Conservation (phyloP, 331 rosid species). For the Telfairia occidentalis region DNA sequence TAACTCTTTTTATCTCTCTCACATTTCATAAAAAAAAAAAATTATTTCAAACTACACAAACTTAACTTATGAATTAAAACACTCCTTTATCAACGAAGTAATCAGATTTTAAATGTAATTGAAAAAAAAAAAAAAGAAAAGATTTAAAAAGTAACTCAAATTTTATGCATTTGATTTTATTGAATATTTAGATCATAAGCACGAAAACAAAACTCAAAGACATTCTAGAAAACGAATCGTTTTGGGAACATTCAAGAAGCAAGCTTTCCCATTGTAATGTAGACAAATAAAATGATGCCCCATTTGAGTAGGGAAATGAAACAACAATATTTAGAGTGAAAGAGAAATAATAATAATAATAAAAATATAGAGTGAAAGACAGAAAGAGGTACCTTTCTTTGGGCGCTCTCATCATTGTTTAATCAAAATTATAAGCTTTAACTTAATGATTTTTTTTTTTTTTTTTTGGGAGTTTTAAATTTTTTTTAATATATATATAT, state of each 20-base stretch:
- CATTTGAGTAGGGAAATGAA: no score
- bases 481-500: no score
- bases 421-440: not conserved
- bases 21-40: no score
- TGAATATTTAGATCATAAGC: not conserved
- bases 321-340: not conserved
- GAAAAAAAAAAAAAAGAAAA: no score
- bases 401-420: not conserved
- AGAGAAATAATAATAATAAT: no score
- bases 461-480: not conserved
- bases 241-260: not conserved
- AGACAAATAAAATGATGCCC: not conserved
- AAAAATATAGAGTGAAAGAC: no score
- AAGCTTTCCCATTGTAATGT: not conserved
- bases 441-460: not conserved
- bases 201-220: not conserved
- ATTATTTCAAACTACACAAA: no score
- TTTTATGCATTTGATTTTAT: not conserved
- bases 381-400: not conserved
- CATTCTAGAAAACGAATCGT: not conserved
- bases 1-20: no score
- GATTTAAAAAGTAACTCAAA: not conserved
- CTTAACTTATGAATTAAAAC: no score
- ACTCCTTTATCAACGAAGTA: not conserved
- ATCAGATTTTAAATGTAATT: no score